phyloP scores from a whole-genome alignment of 2,329 filamentous ascomycete genomes.

The Penicillium sp. region DNA sequence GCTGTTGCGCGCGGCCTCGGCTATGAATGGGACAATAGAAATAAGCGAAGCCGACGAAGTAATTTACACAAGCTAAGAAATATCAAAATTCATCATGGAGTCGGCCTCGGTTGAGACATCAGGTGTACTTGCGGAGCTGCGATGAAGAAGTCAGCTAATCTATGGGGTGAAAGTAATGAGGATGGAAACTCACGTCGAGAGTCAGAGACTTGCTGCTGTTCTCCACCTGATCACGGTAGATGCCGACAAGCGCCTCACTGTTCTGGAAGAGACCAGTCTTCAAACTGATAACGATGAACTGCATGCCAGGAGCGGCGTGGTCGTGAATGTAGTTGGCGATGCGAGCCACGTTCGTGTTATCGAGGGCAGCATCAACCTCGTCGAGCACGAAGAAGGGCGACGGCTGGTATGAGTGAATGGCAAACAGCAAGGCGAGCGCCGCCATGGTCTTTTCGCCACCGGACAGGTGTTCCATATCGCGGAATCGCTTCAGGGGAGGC shows the following conservation, averaged over 20 bases:
- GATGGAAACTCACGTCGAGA: slow-evolving; percentile 71
- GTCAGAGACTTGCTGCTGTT: slow-evolving; percentile 91
- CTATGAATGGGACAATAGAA: neutral
- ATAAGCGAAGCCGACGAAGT: slow-evolving; percentile 8
- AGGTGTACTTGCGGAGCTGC: slow-evolving; percentile 38
- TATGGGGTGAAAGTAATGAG: neutral
- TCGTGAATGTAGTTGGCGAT: slow-evolving; percentile 95
- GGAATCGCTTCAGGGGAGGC: slow-evolving; percentile 95
- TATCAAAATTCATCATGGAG: slow-evolving; percentile 13
- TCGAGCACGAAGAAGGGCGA: slow-evolving; percentile 97
- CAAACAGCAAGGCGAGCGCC: slow-evolving; percentile 90
- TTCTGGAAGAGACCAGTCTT: slow-evolving; percentile 96
- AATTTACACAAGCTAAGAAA: slow-evolving; percentile 23
- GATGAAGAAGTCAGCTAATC: slow-evolving; percentile 7
- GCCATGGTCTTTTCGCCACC: slow-evolving; percentile 99
- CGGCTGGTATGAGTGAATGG: slow-evolving; percentile 93
- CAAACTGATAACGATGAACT: slow-evolving; percentile 96
- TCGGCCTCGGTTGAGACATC: slow-evolving; percentile 8
- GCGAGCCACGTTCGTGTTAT: slow-evolving; percentile 93
- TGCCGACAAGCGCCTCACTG: slow-evolving; percentile 89
- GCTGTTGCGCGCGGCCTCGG: neutral
- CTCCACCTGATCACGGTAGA: slow-evolving; percentile 89
- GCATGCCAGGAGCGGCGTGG: slow-evolving; percentile 93
- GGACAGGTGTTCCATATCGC: slow-evolving; percentile 97
- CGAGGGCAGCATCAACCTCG: slow-evolving; percentile 95